These are phyloP conservation scores for Pythium phragmitis DNA, from an alignment of 352 stramenopile genomes.

Conservation along the genomic window DNA sequence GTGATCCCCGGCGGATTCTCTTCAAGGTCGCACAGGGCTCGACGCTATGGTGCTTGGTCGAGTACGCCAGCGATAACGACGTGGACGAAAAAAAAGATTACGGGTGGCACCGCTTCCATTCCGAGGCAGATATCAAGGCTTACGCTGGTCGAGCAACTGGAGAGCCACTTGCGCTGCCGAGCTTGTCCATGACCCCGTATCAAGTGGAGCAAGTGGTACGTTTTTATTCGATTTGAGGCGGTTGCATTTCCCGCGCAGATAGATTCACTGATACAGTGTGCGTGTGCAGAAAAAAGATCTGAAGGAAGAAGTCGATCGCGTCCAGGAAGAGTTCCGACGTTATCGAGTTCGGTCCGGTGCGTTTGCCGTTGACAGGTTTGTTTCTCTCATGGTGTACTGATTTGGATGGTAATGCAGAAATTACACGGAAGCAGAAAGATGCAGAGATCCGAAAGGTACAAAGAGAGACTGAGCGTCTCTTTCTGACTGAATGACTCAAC, in stretches of 20 bases:
- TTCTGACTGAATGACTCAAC: neutral
- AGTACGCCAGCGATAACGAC: conserved; percentile 74
- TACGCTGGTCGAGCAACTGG: conserved; percentile 59
- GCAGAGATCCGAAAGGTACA: conserved; percentile 81
- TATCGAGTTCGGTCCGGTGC: conserved; percentile 80
- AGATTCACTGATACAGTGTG: neutral
- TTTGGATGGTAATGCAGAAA: conserved; percentile 41
- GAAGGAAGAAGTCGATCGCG: conserved; percentile 78
- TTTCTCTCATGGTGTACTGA: neutral
- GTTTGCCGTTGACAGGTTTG: neutral
- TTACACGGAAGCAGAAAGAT: conserved; percentile 88
- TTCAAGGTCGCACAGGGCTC: conserved; percentile 62
- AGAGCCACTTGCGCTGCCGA: conserved; percentile 61
- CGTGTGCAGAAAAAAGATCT: conserved; percentile 68
- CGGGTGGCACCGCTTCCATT: conserved; percentile 72
- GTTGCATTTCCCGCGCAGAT: neutral
- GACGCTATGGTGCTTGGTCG: conserved; percentile 77
- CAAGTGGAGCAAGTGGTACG: conserved; percentile 75
- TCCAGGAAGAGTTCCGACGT: conserved; percentile 86
- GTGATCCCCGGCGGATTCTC: conserved; percentile 61
- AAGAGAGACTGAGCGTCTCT: neutral
- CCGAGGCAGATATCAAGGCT: conserved; percentile 52
- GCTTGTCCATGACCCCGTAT: conserved; percentile 66
- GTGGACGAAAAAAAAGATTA: conserved; percentile 63
- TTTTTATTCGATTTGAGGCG: neutral